Percentiles rank a stretch among this genome's conserved stretches.
These are phyloP conservation scores for Liriodendron chinense DNA, from an alignment of 164 flowering plant species.

Conservation along the genomic window DNA sequence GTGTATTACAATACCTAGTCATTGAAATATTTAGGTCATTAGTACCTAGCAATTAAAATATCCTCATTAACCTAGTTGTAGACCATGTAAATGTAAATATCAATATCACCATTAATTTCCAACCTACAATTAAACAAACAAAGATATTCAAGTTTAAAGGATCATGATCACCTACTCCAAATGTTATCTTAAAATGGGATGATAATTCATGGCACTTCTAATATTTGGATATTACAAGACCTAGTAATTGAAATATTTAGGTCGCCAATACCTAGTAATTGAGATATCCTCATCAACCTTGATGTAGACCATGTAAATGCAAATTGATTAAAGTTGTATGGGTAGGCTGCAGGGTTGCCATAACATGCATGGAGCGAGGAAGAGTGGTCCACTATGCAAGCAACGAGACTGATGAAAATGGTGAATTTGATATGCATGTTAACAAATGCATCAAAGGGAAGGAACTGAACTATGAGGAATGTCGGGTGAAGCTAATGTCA, in stretches of 20 bases:
- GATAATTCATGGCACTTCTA: background rate
- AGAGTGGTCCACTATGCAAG: conserved; percentile 59
- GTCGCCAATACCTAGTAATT: too few species aligned
- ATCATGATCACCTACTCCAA: too few species aligned
- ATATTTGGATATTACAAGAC: too few species aligned
- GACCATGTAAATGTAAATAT: too few species aligned
- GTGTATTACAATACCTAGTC: too few species aligned
- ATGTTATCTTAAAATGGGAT: background rate
- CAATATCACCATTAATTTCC: too few species aligned
- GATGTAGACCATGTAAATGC: background rate
- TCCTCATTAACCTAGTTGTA: too few species aligned
- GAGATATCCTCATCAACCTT: background rate
- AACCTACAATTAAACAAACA: too few species aligned
- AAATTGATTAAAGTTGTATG: background rate
- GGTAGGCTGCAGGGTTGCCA: conserved; percentile 58
- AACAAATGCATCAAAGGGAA: conserved; percentile 42
- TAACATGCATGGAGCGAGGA: conserved; percentile 66
- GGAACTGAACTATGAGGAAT: conserved; percentile 34
- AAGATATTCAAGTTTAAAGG: too few species aligned
- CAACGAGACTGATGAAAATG: conserved; percentile 57
- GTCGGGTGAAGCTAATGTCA: conserved; percentile 65
- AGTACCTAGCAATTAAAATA: too few species aligned
- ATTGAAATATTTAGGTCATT: too few species aligned
- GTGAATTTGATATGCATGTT: conserved; percentile 41
- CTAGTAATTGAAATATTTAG: background rate